Evolutionary conservation across 768 basidiomycete species (phyloP).

Genomic region (Mycena kentingensis): DNA sequence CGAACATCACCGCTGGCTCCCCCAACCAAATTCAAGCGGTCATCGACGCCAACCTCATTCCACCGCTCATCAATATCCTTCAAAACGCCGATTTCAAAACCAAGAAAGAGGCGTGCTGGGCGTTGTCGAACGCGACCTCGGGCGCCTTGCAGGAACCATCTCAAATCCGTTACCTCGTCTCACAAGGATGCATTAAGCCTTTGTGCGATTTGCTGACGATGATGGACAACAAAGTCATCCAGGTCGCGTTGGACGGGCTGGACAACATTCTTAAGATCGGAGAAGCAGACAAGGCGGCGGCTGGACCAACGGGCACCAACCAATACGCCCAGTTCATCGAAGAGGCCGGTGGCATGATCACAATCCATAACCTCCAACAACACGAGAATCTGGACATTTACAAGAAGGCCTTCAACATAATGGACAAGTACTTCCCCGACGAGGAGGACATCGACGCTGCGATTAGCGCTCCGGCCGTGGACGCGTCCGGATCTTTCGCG

Average conservation of each 20-base stretch:
- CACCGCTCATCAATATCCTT: slow-evolving; percentile 97
- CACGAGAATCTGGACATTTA: slow-evolving; percentile 99
- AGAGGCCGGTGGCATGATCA: slow-evolving; percentile 98
- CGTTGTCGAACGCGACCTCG: slow-evolving; percentile 98
- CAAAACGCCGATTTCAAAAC: slow-evolving; percentile 99
- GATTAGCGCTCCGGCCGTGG: slow-evolving; percentile 76
- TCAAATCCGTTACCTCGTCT: slow-evolving; percentile 97
- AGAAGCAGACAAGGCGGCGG: slow-evolving; percentile 86
- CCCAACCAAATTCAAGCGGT: slow-evolving; percentile 96
- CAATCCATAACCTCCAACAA: slow-evolving; percentile 98
- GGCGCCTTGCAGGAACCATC: slow-evolving; percentile 95
- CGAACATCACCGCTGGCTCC: slow-evolving; percentile 96
- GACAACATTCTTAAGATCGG: slow-evolving; percentile 99
- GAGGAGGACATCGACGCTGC: slow-evolving; percentile 92
- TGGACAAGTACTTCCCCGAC: slow-evolving; percentile 98
- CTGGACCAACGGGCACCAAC: slow-evolving; percentile 84
- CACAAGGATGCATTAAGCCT: slow-evolving; percentile 99
- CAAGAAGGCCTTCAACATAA: slow-evolving; percentile 99
- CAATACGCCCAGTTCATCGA: slow-evolving; percentile 94
- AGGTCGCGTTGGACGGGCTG: slow-evolving; percentile 95
- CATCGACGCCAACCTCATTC: slow-evolving; percentile 97
- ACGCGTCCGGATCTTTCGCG: slow-evolving; percentile 74
- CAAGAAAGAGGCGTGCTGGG: slow-evolving; percentile 99
- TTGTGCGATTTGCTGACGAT: slow-evolving; percentile 93
- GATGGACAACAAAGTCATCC: slow-evolving; percentile 99